A percentile compares a stretch with the other conserved stretches of the same genome.
These are phyloP conservation scores for Lactarius hatsudake DNA, from an alignment of 768 basidiomycete species.

Conservation along the genomic window DNA sequence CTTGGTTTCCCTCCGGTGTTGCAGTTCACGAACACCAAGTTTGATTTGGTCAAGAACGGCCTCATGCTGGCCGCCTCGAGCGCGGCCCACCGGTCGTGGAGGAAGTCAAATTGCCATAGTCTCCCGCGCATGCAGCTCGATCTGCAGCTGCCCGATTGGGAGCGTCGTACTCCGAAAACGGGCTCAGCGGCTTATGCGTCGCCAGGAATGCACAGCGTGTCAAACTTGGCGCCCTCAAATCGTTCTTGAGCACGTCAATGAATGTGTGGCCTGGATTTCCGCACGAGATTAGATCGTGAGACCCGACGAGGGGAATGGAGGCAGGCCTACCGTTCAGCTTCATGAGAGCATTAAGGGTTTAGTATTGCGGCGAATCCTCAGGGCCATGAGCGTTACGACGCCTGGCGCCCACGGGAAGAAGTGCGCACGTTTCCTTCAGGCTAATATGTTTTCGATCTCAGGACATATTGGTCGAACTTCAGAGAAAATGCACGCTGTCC, in stretches of 20 bases:
- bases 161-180: conserved; percentile 29
- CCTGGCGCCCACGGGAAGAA: too few relatives aligned
- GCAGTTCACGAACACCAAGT: conserved; percentile 39
- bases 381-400: too few relatives aligned
- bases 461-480: too few relatives aligned
- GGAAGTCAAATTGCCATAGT: conserved; percentile 34
- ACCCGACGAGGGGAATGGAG: conserved; percentile 6
- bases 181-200: conserved; percentile 32
- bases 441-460: conserved; percentile 25
- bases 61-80: conserved; percentile 43
- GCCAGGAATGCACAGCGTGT: conserved; percentile 48
- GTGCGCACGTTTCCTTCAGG: too few relatives aligned
- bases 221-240: conserved; percentile 67
- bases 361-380: too few relatives aligned
- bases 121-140: conserved; percentile 54
- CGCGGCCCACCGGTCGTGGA: conserved; percentile 66
- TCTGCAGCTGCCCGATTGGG: conserved; percentile 69
- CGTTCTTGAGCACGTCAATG: conserved; percentile 70
- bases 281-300: conserved; percentile 22
- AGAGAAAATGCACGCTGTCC: too few relatives aligned
- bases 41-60: conserved; percentile 59
- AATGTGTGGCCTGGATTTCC: conserved; percentile 47
- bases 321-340: too few relatives aligned
- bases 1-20: conserved; percentile 40
- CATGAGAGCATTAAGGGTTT: too few relatives aligned